Percentiles rank a stretch among this genome's conserved stretches.
Evolutionary conservation across 2,329 filamentous ascomycete species (phyloP).

Genomic region (Penicillium hesseltinei): DNA sequence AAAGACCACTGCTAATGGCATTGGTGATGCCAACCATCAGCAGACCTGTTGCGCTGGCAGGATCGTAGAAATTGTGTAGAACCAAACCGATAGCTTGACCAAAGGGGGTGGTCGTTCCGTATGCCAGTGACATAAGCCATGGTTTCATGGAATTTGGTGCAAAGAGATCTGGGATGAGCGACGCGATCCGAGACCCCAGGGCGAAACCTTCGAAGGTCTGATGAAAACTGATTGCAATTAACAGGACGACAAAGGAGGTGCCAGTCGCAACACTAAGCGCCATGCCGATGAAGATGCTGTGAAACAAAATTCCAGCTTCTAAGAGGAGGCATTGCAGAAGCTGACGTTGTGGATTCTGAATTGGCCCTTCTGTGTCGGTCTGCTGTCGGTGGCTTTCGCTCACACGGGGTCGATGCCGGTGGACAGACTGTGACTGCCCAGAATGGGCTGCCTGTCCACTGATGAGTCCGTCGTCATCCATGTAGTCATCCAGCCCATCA

Average conservation of each 20-base stretch:
- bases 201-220: conserved; percentile 88
- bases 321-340: conserved; percentile 76
- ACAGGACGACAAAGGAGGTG: conserved; percentile 73
- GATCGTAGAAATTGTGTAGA: conserved; percentile 77
- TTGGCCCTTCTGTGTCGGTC: conserved; percentile 33
- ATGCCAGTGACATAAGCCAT: conserved; percentile 65
- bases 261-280: conserved; percentile 78
- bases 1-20: conserved; percentile 73
- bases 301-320: conserved; percentile 80
- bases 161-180: conserved; percentile 65
- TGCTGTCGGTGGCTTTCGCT: conserved; percentile 22
- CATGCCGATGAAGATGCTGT: conserved; percentile 85
- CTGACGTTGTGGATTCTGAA: conserved; percentile 61
- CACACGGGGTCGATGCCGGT: conserved; percentile 14
- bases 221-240: conserved; percentile 79
- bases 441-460: conserved; percentile 14
- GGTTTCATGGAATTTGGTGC: conserved; percentile 70
- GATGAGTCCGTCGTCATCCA: conserved; percentile 22
- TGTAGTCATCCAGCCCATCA: conserved; percentile 50
- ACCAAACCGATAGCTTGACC: conserved; percentile 79
- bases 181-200: conserved; percentile 78
- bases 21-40: conserved; percentile 87
- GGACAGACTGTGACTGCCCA: conserved; percentile 11
- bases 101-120: conserved; percentile 71
- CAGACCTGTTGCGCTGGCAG: conserved; percentile 70